These are phyloP conservation scores for Crithidia fasciculata DNA, from an alignment of 208 protist species.

Conservation along the genomic window DNA sequence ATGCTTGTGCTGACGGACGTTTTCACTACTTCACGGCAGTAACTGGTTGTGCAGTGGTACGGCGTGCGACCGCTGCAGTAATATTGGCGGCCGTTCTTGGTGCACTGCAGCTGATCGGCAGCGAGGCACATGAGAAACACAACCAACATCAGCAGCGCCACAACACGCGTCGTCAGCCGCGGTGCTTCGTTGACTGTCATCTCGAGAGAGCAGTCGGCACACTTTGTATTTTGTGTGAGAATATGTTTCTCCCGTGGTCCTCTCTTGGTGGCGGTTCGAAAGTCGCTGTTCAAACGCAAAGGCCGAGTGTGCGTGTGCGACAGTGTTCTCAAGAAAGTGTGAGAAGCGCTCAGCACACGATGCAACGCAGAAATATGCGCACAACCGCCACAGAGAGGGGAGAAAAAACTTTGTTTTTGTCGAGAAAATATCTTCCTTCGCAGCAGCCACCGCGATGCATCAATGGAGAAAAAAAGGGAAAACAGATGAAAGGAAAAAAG, in stretches of 20 bases:
- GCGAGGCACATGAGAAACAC: conserved; percentile 40
- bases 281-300: no score
- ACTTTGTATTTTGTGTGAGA: neutral
- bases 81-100: conserved; percentile 17
- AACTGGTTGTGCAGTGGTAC: conserved; percentile 9
- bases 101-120: conserved; percentile 39
- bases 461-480: conserved; percentile 19
- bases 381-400: no score
- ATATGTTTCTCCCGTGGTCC: neutral
- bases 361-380: no score
- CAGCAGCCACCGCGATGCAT: neutral
- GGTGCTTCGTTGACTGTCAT: conserved; percentile 43
- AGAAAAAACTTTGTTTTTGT: no score
- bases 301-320: no score
- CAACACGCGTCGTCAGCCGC: conserved; percentile 37
- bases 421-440: no score
- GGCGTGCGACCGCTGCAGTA: conserved; percentile 18
- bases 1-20: neutral
- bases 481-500: neutral
- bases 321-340: no score
- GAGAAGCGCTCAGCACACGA: no score
- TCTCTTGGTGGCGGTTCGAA: neutral
- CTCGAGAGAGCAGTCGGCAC: no score
- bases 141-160: conserved; percentile 32
- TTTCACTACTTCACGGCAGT: neutral